Conservation (phyloP, 768 basidiomycete genomes). For the Suillus tomentosus region DNA sequence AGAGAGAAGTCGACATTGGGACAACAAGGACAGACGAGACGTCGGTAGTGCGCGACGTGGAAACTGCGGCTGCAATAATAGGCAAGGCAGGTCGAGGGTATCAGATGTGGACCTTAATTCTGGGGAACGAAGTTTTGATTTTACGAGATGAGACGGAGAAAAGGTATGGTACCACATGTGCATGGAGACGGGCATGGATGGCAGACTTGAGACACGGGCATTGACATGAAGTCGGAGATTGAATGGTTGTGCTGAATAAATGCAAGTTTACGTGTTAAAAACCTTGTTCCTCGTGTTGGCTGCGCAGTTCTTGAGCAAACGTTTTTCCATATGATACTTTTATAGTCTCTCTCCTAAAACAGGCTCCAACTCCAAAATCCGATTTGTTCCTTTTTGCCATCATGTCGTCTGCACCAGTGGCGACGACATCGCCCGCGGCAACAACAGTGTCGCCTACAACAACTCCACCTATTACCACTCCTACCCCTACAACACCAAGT, state of each 20-base stretch:
- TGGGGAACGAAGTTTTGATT: too few species aligned
- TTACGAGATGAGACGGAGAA: too few species aligned
- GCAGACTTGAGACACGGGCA: too few species aligned
- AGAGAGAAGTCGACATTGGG: neutral
- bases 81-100: too few species aligned
- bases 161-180: too few species aligned
- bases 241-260: too few species aligned
- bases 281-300: too few species aligned
- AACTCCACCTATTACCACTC: neutral
- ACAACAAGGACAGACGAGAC: too few species aligned
- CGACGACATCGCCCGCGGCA: neutral
- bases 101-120: too few species aligned
- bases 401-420: constrained; percentile 17
- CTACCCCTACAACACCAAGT: neutral
- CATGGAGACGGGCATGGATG: too few species aligned
- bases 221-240: too few species aligned
- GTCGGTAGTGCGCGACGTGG: neutral
- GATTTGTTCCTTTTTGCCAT: neutral
- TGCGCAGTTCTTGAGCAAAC: neutral
- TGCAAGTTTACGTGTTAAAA: too few species aligned
- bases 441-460: neutral
- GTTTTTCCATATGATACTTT: neutral
- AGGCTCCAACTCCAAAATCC: neutral
- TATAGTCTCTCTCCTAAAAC: neutral
- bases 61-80: neutral